Evolutionary conservation across 2,329 filamentous ascomycete species (phyloP).

Genomic region (Dryadomyces sulphureus): DNA sequence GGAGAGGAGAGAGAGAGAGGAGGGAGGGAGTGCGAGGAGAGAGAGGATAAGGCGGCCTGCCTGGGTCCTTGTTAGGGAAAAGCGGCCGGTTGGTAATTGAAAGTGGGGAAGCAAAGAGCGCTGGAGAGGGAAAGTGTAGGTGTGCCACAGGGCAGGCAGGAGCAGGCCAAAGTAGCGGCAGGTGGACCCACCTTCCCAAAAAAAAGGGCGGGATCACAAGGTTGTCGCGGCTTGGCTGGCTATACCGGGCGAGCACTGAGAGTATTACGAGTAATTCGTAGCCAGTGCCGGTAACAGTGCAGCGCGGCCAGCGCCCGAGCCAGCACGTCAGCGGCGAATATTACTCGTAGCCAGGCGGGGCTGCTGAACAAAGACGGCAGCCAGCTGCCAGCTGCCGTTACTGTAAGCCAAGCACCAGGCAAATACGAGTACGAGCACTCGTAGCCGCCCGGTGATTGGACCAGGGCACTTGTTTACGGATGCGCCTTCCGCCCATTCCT

Average conservation of each 20-base stretch:
- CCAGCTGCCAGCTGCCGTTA: too few relatives aligned
- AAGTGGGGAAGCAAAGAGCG: slow-evolving; percentile 6
- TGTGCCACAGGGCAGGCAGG: background rate
- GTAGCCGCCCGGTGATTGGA: background rate
- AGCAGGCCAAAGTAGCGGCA: background rate
- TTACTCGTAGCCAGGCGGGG: background rate
- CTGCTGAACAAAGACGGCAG: background rate
- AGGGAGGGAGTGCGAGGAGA: slow-evolving; percentile 1
- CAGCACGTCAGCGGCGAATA: background rate
- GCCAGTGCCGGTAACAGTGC: too few relatives aligned
- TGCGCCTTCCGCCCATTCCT: too few relatives aligned
- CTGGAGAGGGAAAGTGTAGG: background rate
- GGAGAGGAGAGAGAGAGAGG: slow-evolving; percentile 4
- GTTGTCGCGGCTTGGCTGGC: background rate
- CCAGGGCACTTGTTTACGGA: too few relatives aligned
- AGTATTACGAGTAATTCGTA: too few relatives aligned
- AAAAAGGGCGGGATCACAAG: background rate
- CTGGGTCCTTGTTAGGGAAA: too few relatives aligned
- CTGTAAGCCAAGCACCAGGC: background rate
- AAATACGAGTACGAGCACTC: background rate
- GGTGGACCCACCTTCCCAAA: background rate
- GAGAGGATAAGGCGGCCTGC: background rate
- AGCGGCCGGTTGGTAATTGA: slow-evolving; percentile 4
- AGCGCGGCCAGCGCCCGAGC: too few relatives aligned
- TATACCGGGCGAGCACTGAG: too few relatives aligned